phyloP scores from a whole-genome alignment of 2,329 filamentous ascomycete genomes.

The Celoporthe dispersa region DNA sequence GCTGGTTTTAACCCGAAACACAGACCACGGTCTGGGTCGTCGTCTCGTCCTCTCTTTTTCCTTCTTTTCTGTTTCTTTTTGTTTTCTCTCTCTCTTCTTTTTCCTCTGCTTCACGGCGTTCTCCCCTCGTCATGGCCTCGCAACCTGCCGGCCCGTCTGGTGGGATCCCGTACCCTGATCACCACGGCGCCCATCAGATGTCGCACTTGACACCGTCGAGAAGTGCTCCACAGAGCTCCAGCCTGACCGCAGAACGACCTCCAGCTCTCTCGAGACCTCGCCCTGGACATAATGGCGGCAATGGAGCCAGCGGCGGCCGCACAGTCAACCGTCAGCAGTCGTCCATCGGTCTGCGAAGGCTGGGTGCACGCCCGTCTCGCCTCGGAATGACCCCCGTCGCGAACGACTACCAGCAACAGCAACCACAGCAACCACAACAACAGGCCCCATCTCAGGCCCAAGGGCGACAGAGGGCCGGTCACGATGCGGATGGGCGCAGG shows the following conservation, averaged over 20 bases:
- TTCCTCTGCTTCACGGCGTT: neutral
- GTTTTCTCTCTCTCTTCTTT: neutral
- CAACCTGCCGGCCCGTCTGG: neutral
- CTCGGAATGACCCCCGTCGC: neutral
- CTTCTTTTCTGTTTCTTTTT: neutral
- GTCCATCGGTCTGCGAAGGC: constrained; percentile 28
- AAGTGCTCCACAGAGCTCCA: constrained; percentile 8
- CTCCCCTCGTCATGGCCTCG: neutral
- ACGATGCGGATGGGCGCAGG: constrained; percentile 24
- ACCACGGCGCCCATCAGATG: constrained; percentile 8
- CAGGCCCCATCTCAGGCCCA: neutral
- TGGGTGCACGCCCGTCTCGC: constrained; percentile 11
- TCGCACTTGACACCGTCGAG: constrained; percentile 15
- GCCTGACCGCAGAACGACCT: constrained; percentile 18
- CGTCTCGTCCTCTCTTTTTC: neutral
- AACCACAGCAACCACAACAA: constrained; percentile 8
- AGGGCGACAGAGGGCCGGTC: neutral
- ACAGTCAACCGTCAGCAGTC: constrained; percentile 24
- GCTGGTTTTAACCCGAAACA: neutral
- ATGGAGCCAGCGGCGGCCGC: neutral
- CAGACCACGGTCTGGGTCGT: neutral
- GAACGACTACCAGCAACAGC: constrained; percentile 10
- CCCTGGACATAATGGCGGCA: neutral
- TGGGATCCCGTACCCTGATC: constrained; percentile 26
- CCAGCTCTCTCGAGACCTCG: constrained; percentile 8